Percentiles rank a stretch among this genome's conserved stretches.
Conservation (phyloP, 208 protist genomes). For the Wallacemonas collosoma region DNA sequence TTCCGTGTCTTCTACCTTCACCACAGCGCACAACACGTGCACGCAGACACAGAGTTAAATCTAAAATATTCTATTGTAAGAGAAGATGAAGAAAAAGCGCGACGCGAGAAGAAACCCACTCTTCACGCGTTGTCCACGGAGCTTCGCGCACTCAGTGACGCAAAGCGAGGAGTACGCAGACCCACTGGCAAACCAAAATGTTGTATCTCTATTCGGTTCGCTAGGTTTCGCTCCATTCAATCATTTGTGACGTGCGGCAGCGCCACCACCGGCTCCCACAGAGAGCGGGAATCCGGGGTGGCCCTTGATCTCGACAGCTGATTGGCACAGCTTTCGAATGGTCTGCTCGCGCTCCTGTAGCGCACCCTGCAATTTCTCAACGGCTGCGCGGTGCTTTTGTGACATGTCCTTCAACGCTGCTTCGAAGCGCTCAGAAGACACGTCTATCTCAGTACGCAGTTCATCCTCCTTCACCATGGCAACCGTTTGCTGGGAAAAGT, state of each 20-base stretch:
- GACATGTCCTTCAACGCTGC: constrained; percentile 41
- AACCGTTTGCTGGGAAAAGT: constrained; percentile 46
- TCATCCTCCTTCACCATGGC: constrained; percentile 53
- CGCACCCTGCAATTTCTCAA: constrained; percentile 52
- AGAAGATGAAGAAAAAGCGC: constrained; percentile 17
- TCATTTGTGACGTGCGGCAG: too few relatives aligned
- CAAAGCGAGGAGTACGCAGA: too few relatives aligned
- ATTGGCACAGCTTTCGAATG: constrained; percentile 58
- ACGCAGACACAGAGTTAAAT: constrained; percentile 7
- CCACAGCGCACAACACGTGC: constrained; percentile 9
- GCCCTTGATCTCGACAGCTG: constrained; percentile 17
- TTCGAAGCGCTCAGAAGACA: constrained; percentile 45
- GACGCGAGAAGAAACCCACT: too few relatives aligned
- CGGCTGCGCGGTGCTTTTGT: constrained; percentile 37
- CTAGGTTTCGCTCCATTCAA: too few relatives aligned
- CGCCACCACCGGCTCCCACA: too few relatives aligned
- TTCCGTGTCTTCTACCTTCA: too few relatives aligned
- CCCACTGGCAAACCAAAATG: too few relatives aligned
- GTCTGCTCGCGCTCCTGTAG: constrained; percentile 71
- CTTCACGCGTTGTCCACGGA: too few relatives aligned
- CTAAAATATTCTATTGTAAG: not conserved
- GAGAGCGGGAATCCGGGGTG: constrained; percentile 9
- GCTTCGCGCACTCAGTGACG: too few relatives aligned
- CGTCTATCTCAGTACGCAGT: constrained; percentile 54
- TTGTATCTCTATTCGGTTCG: too few relatives aligned